phyloP scores from a whole-genome alignment of 306 rosid species.

The Vigna trinervia region DNA sequence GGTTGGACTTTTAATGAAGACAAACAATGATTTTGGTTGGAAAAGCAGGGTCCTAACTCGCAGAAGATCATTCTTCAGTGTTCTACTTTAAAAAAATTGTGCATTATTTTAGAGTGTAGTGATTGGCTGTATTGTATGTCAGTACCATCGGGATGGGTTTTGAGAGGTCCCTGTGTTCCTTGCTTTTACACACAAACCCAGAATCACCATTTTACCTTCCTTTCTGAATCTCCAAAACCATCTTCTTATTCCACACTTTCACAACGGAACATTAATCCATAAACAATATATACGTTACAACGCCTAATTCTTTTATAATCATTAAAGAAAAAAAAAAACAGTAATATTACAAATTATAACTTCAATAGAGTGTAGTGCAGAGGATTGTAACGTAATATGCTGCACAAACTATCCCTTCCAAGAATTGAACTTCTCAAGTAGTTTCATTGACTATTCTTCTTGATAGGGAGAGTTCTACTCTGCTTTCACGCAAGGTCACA shows the following conservation, averaged over 20 bases:
- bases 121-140: slow-evolving; percentile 45
- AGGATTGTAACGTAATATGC: slow-evolving; percentile 19
- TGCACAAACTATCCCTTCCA: slow-evolving; percentile 33
- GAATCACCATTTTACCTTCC: slow-evolving; percentile 40
- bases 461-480: background rate
- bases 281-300: slow-evolving; percentile 6
- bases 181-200: slow-evolving; percentile 45
- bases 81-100: slow-evolving; percentile 28
- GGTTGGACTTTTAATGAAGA: slow-evolving; percentile 64
- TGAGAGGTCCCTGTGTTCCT: slow-evolving; percentile 45
- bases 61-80: slow-evolving; percentile 43
- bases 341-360: background rate
- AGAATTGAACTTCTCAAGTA: slow-evolving; percentile 45
- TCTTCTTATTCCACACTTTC: slow-evolving; percentile 25
- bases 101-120: slow-evolving; percentile 43
- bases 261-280: slow-evolving; percentile 21
- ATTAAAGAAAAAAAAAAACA: too few relatives aligned
- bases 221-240: slow-evolving; percentile 38
- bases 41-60: slow-evolving; percentile 57
- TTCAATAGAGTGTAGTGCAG: background rate
- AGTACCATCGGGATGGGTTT: slow-evolving; percentile 46
- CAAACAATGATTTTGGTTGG: slow-evolving; percentile 53
- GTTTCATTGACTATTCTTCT: slow-evolving; percentile 10
- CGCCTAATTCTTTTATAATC: slow-evolving; percentile 13
- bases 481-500: slow-evolving; percentile 32